phyloP scores from a whole-genome alignment of 2,329 filamentous ascomycete genomes.

The Neoscytalidium dimidiatum region DNA sequence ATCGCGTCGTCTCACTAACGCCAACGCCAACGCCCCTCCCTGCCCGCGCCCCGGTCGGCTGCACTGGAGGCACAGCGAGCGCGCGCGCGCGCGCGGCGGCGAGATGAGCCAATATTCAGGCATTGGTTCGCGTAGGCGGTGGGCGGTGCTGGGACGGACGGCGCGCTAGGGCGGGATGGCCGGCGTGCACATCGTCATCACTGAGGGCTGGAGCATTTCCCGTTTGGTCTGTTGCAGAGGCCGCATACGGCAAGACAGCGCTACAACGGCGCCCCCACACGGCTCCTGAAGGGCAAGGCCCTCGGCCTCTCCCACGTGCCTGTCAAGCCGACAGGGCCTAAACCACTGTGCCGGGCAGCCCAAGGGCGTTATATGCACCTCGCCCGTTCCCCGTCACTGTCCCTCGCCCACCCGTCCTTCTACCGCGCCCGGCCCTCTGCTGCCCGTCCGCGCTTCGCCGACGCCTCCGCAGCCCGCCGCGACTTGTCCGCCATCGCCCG shows the following conservation, averaged over 20 bases:
- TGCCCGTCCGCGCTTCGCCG: not conserved
- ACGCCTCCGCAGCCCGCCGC: not conserved
- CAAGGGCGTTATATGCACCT: not conserved
- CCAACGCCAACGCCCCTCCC: not conserved
- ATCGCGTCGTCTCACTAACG: not conserved
- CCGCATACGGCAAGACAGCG: slow-evolving; percentile 7
- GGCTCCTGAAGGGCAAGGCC: not conserved
- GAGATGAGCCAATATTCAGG: not conserved
- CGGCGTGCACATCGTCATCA: slow-evolving; percentile 2
- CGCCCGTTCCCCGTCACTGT: not conserved
- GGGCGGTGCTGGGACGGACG: not conserved
- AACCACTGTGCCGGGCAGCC: slow-evolving; percentile 7
- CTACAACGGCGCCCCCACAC: slow-evolving; percentile 14
- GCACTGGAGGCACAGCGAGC: not conserved
- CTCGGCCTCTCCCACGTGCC: slow-evolving; percentile 9
- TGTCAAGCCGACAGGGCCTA: slow-evolving; percentile 10
- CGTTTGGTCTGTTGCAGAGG: not conserved
- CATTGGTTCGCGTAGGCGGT: not conserved
- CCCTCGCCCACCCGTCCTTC: not conserved
- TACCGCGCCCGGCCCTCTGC: not conserved
- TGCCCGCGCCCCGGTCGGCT: not conserved
- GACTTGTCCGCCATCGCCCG: not conserved
- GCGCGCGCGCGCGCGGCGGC: no score
- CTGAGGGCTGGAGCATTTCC: not conserved
- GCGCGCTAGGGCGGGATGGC: not conserved